A percentile compares a stretch with the other conserved stretches of the same genome.
These are phyloP conservation scores for Kuraishia ogatae DNA, from an alignment of 805 yeast species.

Conservation along the genomic window DNA sequence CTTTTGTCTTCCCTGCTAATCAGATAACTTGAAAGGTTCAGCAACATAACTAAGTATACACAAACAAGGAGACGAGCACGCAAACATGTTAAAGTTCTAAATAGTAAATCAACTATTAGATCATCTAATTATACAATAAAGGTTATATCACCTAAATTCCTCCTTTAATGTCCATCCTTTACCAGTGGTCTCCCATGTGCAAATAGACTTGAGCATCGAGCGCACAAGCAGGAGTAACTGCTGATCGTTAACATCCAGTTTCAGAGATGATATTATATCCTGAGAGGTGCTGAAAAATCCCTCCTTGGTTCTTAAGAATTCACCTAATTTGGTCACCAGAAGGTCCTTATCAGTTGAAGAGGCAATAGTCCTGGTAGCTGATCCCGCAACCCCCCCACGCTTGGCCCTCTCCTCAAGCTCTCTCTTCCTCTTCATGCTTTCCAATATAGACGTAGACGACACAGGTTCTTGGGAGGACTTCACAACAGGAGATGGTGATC, in stretches of 20 bases:
- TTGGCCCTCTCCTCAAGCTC: constrained; percentile 18
- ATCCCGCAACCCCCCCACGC: background rate
- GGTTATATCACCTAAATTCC: constrained; percentile 28
- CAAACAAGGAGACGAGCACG: too few species aligned
- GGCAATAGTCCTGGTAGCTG: background rate
- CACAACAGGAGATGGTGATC: background rate
- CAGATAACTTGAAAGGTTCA: too few species aligned
- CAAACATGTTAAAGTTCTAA: too few species aligned
- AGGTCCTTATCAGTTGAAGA: background rate
- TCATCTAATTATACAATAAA: too few species aligned
- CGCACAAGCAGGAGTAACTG: constrained; percentile 54
- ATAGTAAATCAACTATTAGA: background rate
- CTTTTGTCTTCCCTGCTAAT: too few species aligned
- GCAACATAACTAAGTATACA: too few species aligned
- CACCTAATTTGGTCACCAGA: constrained; percentile 14
- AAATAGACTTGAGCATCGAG: constrained; percentile 58
- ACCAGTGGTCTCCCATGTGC: constrained; percentile 51
- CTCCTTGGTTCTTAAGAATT: constrained; percentile 17
- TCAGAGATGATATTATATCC: constrained; percentile 17
- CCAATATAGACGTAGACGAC: constrained; percentile 42
- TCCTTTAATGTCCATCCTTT: constrained; percentile 61
- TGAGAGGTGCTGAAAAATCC: constrained; percentile 22
- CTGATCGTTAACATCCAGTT: constrained; percentile 31
- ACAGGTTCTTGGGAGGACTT: constrained; percentile 1
- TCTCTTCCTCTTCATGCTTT: constrained; percentile 35